A percentile compares a stretch with the other conserved stretches of the same genome.
These are phyloP conservation scores for Raffaelea ambrosiae DNA, from an alignment of 2,329 filamentous ascomycete species.

Conservation along the genomic window DNA sequence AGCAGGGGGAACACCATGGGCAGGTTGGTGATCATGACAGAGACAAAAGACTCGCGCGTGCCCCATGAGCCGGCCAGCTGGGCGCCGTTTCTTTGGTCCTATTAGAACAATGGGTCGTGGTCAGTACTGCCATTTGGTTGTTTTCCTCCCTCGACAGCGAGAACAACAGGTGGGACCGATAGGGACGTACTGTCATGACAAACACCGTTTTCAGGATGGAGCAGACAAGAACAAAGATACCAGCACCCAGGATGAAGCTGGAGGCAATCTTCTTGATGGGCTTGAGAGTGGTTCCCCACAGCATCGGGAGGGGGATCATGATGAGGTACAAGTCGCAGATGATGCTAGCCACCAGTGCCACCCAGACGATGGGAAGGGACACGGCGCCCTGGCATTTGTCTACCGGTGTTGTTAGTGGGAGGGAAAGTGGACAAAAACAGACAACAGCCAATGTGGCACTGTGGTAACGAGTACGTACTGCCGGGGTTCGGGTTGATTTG, in stretches of 20 bases:
- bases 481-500: constrained; percentile 15
- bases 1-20: constrained; percentile 33
- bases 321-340: constrained; percentile 46
- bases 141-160: neutral
- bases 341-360: constrained; percentile 40
- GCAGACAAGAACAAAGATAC: constrained; percentile 26
- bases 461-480: constrained; percentile 1
- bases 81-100: constrained; percentile 24
- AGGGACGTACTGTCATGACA: constrained; percentile 19
- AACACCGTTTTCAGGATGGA: constrained; percentile 25
- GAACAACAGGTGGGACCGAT: neutral
- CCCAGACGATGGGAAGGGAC: constrained; percentile 24
- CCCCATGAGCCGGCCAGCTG: constrained; percentile 25
- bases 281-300: constrained; percentile 22
- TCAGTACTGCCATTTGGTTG: neutral
- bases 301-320: constrained; percentile 41
- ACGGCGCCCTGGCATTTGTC: constrained; percentile 37
- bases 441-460: too few relatives aligned
- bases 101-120: too few relatives aligned
- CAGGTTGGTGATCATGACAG: constrained; percentile 28
- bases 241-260: constrained; percentile 23
- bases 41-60: constrained; percentile 29
- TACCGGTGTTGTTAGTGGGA: constrained; percentile 28
- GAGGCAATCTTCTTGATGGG: constrained; percentile 24
- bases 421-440: neutral